Evolutionary conservation across 169 alveolate genomes (phyloP), one percentile per base, ranked within the genome.

Genomic region (Plasmodium falciparum): DNA sequence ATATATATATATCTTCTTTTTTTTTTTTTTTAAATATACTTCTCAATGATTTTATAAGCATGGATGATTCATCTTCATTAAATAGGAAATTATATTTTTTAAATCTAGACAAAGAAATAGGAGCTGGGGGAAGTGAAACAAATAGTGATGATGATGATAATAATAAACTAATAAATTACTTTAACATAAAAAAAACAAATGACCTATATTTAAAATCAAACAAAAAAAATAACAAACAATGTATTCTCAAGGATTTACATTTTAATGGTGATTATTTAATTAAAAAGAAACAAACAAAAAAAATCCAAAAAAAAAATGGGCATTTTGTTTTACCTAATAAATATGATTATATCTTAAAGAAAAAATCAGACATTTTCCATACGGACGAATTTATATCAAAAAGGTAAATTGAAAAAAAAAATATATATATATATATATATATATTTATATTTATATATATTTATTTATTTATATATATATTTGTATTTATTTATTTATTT

Each of bases 261-360:
- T 65, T 62, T 39, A 76, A 65, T 65, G 89, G 70, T 15, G 89
- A 65, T 65, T 76, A 76, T 26, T 29, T 65, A 49, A 47, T 63
- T 63, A 76, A 76, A 65, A 45, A 22, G 76, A 63, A 65, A 49
- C 11, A 39, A 39, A 39, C 47, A 39, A 76, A 43, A 72, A 24
- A 63, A 50, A 65, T 20, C 63, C 45, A 45, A 65, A 12, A 76
- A n/a, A 63, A 76, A 76, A 76, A 76, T 76, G 52, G 50, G 43
- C 29, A 76, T 24, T 54, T 62, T 47, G 66, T 63, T 56, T 76
- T 65, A 70, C 69, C 70, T 2, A 63, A 76, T 69, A 49, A 76
- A 43, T 63, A 76, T 76, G 89, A 63, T 56, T 49, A 62, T 49
- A 63, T 76, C 17, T 61, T 74, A 20, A 50, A 45, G 52, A 65